Evolutionary conservation across 2,329 filamentous ascomycete genomes (phyloP).

Genomic region (Thielaviopsis musarum): DNA sequence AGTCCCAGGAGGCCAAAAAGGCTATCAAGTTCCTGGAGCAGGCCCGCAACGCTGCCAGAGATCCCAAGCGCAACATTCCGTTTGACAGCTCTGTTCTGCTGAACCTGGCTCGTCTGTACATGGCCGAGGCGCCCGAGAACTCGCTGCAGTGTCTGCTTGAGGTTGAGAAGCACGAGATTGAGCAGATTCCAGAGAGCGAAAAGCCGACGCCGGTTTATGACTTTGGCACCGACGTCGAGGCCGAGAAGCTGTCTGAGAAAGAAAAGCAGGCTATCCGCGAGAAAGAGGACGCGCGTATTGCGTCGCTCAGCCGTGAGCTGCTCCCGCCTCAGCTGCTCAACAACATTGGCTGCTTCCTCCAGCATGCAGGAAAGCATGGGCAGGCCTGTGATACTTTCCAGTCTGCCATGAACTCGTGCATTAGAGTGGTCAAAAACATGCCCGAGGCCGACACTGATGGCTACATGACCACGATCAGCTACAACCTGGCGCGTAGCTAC

Average conservation of each 20-base stretch:
- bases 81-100: conserved; percentile 78
- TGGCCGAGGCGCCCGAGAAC: conserved; percentile 71
- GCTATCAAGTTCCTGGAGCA: conserved; percentile 70
- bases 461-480: conserved; percentile 87
- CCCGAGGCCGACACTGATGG: conserved; percentile 77
- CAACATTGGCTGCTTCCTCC: conserved; percentile 94
- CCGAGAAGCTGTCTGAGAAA: conserved; percentile 1
- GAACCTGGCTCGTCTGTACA: conserved; percentile 83
- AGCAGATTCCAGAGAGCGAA: conserved; percentile 45
- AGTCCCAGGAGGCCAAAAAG: conserved; percentile 68
- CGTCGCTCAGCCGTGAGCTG: conserved; percentile 55
- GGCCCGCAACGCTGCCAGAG: conserved; percentile 80
- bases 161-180: conserved; percentile 77
- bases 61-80: conserved; percentile 66
- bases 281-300: conserved; percentile 40
- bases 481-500: conserved; percentile 87
- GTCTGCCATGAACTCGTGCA: conserved; percentile 73
- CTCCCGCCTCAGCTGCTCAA: conserved; percentile 87
- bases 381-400: conserved; percentile 79
- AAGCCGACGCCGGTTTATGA: conserved; percentile 20
- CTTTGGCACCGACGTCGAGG: background rate
- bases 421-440: conserved; percentile 49
- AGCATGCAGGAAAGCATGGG: conserved; percentile 67
- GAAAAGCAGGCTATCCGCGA: background rate
- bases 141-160: conserved; percentile 82